phyloP scores from a whole-genome alignment of 2,329 filamentous ascomycete species.

The Verticillium isaacii region DNA sequence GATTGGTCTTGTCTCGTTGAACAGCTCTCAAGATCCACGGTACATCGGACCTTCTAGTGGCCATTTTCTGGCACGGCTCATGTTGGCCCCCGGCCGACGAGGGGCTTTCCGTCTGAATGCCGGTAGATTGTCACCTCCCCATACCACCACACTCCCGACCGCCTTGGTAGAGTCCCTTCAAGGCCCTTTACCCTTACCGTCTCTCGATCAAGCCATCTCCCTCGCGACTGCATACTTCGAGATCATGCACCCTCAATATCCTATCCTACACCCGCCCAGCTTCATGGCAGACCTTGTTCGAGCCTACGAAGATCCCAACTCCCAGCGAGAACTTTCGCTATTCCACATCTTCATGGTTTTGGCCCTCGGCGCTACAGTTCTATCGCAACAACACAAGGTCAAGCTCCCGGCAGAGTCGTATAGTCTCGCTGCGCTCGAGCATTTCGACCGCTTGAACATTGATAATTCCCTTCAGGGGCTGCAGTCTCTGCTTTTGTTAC shows the following conservation, averaged over 20 bases:
- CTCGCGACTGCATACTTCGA: conserved; percentile 43
- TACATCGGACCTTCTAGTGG: conserved; percentile 54
- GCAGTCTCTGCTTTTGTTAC: conserved; percentile 40
- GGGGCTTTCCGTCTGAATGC: conserved; percentile 7
- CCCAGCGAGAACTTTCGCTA: conserved; percentile 2
- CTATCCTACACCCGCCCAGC: conserved; percentile 40
- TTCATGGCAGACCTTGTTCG: conserved; percentile 22
- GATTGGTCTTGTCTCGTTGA: conserved; percentile 47
- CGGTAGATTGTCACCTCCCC: conserved; percentile 6
- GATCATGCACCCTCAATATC: conserved; percentile 41
- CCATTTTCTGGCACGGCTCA: conserved; percentile 45
- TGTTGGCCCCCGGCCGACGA: conserved; percentile 32
- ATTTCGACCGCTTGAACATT: conserved; percentile 39
- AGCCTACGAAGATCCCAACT: conserved; percentile 18
- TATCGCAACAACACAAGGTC: conserved; percentile 36
- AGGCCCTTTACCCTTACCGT: conserved; percentile 24
- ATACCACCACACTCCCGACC: conserved; percentile 14
- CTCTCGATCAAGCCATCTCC: conserved; percentile 28
- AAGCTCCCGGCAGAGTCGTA: conserved; percentile 43
- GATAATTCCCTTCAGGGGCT: conserved; percentile 44
- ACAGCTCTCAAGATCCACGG: conserved; percentile 38
- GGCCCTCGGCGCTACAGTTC: conserved; percentile 40
- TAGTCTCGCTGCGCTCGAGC: conserved; percentile 40
- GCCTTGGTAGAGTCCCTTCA: conserved; percentile 25
- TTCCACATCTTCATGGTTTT: conserved; percentile 52